Base-by-base conservation (phyloP, 345 rosid genomes). In the Noccaea bulbosa region DNA sequence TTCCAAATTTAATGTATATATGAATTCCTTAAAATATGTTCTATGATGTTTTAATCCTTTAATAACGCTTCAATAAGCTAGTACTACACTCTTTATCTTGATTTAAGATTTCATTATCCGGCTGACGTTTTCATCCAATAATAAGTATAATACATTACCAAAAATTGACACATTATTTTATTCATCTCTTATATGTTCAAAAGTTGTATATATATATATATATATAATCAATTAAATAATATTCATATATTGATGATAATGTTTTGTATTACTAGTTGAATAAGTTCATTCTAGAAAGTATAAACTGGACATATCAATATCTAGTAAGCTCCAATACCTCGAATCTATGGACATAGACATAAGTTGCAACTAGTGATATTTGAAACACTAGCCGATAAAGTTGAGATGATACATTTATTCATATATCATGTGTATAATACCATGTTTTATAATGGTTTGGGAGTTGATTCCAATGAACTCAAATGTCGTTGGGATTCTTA, bases 391-490 rank as follows among this genome's bases (percentile, higher is more conserved):
- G 15, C 70, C 70, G 64, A 72, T 62, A 11, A 35, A 44, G 20
- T 14, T 54, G 32, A 54, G 22, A 53, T 43, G 38, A 45, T 34
- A 34, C 62, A 45, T 53, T 33, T 63, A 63, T 39, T 39, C 52
- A 60, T 62, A 35, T 50, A 52, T 70, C 60, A 62, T 71, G 67
- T 50, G 67, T 60, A 38, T 49, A 17, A 52, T 60, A 53, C 14
- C 24, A 20, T 17, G 48, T 52, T 70, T 60, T 51, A 40, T 51
- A 54, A 46, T 53, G 33, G 43, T 37, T 30, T 56, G 30, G 65
- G 64, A 56, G 71, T 45, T 72, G 44, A 64, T 72, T 72, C 77
- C 77, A 72, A 72, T 55, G 58, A 64, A 72, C 70, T 72, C 70
- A 64, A 64, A 5, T 63, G 22, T 63, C 27, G 64, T 64, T 72